phyloP scores from a whole-genome alignment of 2,329 filamentous ascomycete genomes.

The Ustulina deusta region DNA sequence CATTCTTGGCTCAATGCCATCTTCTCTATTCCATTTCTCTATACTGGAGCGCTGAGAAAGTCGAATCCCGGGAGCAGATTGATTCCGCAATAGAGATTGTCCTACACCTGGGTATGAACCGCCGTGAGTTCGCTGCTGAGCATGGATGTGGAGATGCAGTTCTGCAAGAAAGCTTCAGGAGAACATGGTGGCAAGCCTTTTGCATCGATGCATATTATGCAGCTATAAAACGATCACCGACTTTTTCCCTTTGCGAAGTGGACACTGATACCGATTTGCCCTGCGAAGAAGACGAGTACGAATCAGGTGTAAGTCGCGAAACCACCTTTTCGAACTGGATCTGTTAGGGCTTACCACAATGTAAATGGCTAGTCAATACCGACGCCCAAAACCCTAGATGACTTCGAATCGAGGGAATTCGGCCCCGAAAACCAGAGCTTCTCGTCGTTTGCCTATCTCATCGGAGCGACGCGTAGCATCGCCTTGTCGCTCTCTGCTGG shows the following conservation, averaged over 20 bases:
- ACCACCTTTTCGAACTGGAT: not conserved
- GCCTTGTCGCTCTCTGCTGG: conserved; percentile 39
- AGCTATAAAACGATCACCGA: conserved; percentile 36
- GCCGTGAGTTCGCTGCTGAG: conserved; percentile 25
- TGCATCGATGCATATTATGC: conserved; percentile 41
- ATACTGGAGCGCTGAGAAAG: conserved; percentile 37
- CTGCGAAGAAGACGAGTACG: conserved; percentile 42
- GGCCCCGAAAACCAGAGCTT: conserved; percentile 35
- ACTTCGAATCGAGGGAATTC: conserved; percentile 40
- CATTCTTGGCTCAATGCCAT: conserved; percentile 38
- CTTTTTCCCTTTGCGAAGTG: conserved; percentile 37
- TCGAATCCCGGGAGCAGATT: conserved; percentile 30
- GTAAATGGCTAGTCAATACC: conserved; percentile 36
- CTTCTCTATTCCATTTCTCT: conserved; percentile 37
- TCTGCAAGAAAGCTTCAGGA: conserved; percentile 35
- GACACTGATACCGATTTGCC: conserved; percentile 37
- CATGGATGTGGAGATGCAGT: conserved; percentile 30
- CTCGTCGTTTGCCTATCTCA: conserved; percentile 42
- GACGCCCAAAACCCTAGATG: conserved; percentile 37
- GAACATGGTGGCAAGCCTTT: conserved; percentile 40
- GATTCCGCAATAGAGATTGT: conserved; percentile 37
- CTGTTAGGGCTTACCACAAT: conserved; percentile 8
- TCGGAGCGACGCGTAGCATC: conserved; percentile 39
- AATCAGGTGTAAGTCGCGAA: conserved; percentile 37
- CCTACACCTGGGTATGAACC: conserved; percentile 37